Evolutionary conservation across 2,329 filamentous ascomycete genomes (phyloP).

Genomic region (Pyrenophora graminea): DNA sequence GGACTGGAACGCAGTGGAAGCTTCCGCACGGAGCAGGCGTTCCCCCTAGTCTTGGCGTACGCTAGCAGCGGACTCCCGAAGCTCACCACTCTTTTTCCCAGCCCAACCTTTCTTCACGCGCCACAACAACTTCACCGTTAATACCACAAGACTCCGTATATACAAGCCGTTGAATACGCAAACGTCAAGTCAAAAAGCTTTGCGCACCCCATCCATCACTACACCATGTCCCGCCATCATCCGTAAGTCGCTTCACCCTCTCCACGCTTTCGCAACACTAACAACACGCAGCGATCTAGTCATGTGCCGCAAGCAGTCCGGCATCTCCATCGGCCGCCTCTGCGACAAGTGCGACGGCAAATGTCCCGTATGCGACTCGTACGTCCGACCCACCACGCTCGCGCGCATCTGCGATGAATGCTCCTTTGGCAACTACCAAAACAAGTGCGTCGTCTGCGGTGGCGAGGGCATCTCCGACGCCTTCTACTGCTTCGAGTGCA

Average conservation of each 20-base stretch:
- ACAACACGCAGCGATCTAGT: constrained; percentile 75
- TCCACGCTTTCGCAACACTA: constrained; percentile 3
- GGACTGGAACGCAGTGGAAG: constrained; percentile 20
- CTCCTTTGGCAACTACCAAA: constrained; percentile 99
- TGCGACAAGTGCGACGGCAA: constrained; percentile 99
- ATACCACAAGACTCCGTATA: not conserved
- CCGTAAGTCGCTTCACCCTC: constrained; percentile 62
- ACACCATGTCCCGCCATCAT: constrained; percentile 86
- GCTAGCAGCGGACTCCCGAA: constrained; percentile 17
- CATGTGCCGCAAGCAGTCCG: constrained; percentile 98
- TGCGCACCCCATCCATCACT: not conserved
- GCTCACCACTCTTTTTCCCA: constrained; percentile 12
- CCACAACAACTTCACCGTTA: not conserved
- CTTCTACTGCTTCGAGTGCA: constrained; percentile 99
- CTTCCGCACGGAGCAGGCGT: constrained; percentile 33
- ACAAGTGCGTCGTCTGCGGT: constrained; percentile 98
- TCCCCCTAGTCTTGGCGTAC: constrained; percentile 11
- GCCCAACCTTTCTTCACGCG: constrained; percentile 19
- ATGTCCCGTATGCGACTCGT: constrained; percentile 98
- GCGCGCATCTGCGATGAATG: constrained; percentile 99
- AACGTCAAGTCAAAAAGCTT: not conserved
- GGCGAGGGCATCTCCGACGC: constrained; percentile 97
- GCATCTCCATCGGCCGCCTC: constrained; percentile 96
- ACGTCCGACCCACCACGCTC: constrained; percentile 95
- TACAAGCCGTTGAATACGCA: not conserved